Percentiles rank a stretch among this genome's conserved stretches.
phyloP scores from a whole-genome alignment of 2,329 filamentous ascomycete genomes.

The Xylariaceae sp. region DNA sequence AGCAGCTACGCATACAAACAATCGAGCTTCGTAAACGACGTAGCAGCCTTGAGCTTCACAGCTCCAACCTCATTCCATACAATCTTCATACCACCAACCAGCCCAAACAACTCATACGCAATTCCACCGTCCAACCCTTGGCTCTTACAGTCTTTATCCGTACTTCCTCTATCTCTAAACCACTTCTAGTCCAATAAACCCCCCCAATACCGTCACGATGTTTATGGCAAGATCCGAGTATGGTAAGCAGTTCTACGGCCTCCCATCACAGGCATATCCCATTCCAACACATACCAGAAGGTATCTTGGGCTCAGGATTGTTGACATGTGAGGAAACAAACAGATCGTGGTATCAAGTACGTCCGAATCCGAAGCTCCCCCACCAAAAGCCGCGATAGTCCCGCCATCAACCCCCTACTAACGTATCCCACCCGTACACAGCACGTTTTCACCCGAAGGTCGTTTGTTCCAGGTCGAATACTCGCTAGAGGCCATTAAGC shows the following conservation, averaged over 20 bases:
- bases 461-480: conserved; percentile 99
- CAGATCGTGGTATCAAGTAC: conserved; percentile 97
- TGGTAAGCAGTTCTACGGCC: conserved; percentile 56
- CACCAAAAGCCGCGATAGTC: conserved; percentile 7
- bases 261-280: conserved; percentile 16
- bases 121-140: conserved; percentile 2
- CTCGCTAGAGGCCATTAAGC: conserved; percentile 99
- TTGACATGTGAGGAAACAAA: conserved; percentile 42
- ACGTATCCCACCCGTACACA: conserved; percentile 34
- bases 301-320: conserved; percentile 10
- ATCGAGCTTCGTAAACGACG: conserved; percentile 33
- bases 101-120: conserved; percentile 1
- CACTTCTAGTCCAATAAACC: background rate
- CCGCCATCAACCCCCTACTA: conserved; percentile 1
- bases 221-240: conserved; percentile 99
- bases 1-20: background rate
- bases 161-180: background rate
- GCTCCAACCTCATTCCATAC: conserved; percentile 17
- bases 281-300: background rate
- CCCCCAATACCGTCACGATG: conserved; percentile 61
- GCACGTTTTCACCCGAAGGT: conserved; percentile 99
- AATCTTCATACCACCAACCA: conserved; percentile 8
- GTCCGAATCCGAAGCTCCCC: conserved; percentile 30
- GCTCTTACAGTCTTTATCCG: conserved; percentile 1
- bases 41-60: conserved; percentile 33